These are phyloP conservation scores for Pulicaria dysenterica DNA, from an alignment of 129 eudicot species.

Conservation along the genomic window DNA sequence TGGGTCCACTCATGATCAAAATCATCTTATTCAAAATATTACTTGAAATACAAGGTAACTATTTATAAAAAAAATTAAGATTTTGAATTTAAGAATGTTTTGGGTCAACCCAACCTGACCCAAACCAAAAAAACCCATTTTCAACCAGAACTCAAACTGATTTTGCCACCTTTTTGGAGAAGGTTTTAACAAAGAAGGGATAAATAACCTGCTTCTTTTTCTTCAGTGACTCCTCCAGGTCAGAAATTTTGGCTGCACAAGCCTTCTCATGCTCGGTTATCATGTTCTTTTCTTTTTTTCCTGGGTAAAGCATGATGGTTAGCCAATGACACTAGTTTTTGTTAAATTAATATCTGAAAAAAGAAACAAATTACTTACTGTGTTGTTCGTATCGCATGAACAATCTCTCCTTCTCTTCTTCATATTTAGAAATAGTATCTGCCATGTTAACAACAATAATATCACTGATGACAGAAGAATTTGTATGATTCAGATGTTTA, in stretches of 20 bases:
- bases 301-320: conserved; percentile 43
- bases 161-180: too few relatives aligned
- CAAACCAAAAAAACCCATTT: too few relatives aligned
- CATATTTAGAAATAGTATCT: conserved; percentile 77
- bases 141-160: too few relatives aligned
- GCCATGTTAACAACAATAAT: conserved; percentile 28
- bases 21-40: too few relatives aligned
- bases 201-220: conserved; percentile 81
- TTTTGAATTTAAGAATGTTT: too few relatives aligned
- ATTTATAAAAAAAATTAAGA: too few relatives aligned
- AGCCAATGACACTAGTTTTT: not conserved
- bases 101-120: too few relatives aligned
- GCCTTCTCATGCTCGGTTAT: conserved; percentile 76
- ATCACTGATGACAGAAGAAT: not conserved
- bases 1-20: too few relatives aligned
- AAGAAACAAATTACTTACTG: conserved; percentile 52
- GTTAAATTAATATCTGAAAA: not conserved
- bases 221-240: conserved; percentile 83
- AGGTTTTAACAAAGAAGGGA: not conserved
- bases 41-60: too few relatives aligned
- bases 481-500: not conserved
- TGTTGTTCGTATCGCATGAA: conserved; percentile 80
- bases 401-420: conserved; percentile 85
- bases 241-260: conserved; percentile 60
- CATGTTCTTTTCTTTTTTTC: conserved; percentile 89